phyloP scores from a whole-genome alignment of 2,329 filamentous ascomycete species.

The Ceratocystis eucalypticola region DNA sequence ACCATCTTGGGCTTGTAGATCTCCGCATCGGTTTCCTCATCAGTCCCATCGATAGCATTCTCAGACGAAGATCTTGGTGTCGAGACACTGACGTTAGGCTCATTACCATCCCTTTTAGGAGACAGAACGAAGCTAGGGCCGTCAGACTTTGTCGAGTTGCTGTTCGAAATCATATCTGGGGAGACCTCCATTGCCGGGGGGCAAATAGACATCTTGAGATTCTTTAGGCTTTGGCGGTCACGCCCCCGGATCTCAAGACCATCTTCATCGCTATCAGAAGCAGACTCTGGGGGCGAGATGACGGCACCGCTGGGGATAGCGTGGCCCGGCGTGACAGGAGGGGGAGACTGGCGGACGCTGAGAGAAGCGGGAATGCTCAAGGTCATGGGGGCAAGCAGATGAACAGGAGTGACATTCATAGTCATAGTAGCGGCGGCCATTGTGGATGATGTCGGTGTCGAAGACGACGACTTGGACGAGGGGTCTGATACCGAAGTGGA shows the following conservation, averaged over 20 bases:
- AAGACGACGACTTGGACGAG: constrained; percentile 7
- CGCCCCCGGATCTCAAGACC: constrained; percentile 38
- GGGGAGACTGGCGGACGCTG: constrained; percentile 69
- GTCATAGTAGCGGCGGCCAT: constrained; percentile 19
- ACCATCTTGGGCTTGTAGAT: constrained; percentile 75
- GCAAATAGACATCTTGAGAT: constrained; percentile 71
- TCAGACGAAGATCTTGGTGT: constrained; percentile 31
- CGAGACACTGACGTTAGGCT: constrained; percentile 31
- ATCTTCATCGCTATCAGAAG: constrained; percentile 52
- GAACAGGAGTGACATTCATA: constrained; percentile 14
- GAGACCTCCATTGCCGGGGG: constrained; percentile 25
- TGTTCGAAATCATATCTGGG: constrained; percentile 23
- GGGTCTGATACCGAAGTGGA: constrained; percentile 10
- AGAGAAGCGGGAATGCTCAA: constrained; percentile 33
- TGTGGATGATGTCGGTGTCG: constrained; percentile 13
- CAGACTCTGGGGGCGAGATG: constrained; percentile 82
- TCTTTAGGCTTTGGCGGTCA: constrained; percentile 41
- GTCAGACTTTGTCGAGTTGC: constrained; percentile 35
- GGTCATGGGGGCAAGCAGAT: constrained; percentile 13
- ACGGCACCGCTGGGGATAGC: constrained; percentile 72
- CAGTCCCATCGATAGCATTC: constrained; percentile 39
- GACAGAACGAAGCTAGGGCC: constrained; percentile 22
- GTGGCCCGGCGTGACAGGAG: constrained; percentile 58
- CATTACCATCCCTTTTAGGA: constrained; percentile 45
- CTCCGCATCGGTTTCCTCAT: constrained; percentile 51